Conservation (phyloP, 768 basidiomycete genomes). For the Trametes gibbosa region DNA sequence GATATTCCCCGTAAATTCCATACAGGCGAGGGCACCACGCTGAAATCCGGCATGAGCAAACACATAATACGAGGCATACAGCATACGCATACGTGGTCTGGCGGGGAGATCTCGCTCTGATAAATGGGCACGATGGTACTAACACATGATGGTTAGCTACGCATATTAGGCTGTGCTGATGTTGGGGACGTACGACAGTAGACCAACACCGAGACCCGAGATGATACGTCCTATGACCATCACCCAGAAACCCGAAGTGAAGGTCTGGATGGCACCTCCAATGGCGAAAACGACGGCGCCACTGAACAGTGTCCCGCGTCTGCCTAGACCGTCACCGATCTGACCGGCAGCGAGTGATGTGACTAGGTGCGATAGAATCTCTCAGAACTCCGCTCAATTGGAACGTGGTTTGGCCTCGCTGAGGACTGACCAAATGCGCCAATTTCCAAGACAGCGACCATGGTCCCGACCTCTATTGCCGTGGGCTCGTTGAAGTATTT, state of each 20-base stretch:
- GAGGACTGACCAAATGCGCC: conserved; percentile 76
- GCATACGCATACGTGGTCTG: conserved; percentile 62
- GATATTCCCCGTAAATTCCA: conserved; percentile 94
- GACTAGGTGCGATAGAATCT: conserved; percentile 40
- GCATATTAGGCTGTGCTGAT: not conserved
- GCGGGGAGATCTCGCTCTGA: conserved; percentile 94
- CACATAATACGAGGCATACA: not conserved
- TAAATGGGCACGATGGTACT: conserved; percentile 96
- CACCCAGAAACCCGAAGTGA: conserved; percentile 69
- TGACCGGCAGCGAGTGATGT: conserved; percentile 87
- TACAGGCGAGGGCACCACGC: conserved; percentile 89
- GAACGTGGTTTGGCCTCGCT: not conserved
- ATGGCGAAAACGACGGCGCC: conserved; percentile 84
- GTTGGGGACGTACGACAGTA: conserved; percentile 65
- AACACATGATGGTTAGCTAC: conserved; percentile 11
- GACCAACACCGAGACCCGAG: conserved; percentile 87
- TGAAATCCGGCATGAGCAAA: conserved; percentile 29
- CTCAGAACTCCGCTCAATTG: conserved; percentile 13
- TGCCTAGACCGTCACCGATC: conserved; percentile 84
- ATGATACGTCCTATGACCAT: conserved; percentile 85
- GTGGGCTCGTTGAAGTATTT: conserved; percentile 80
- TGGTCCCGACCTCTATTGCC: conserved; percentile 77
- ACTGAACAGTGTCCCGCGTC: conserved; percentile 77
- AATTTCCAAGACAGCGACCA: conserved; percentile 94
- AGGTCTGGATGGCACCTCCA: conserved; percentile 84